phyloP scores from a whole-genome alignment of 768 basidiomycete species.

The Agrocybe pediades region DNA sequence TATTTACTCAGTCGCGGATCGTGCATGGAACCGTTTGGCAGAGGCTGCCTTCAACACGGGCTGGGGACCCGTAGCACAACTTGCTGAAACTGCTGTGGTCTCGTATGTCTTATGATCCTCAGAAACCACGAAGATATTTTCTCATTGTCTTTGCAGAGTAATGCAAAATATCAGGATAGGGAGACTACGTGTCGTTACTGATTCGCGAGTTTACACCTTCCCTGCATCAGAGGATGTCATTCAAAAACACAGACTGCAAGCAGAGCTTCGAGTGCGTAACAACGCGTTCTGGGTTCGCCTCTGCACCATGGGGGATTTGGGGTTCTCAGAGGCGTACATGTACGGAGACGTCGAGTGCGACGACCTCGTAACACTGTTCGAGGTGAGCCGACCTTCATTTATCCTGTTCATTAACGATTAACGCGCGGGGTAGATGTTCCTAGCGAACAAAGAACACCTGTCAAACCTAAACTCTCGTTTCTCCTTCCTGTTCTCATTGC shows the following conservation, averaged over 20 bases:
- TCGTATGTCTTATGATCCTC: slow-evolving; percentile 33
- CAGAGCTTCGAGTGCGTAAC: slow-evolving; percentile 48
- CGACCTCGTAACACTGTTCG: slow-evolving; percentile 64
- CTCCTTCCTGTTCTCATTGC: slow-evolving; percentile 54
- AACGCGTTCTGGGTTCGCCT: slow-evolving; percentile 63
- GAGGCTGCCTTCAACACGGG: slow-evolving; percentile 44
- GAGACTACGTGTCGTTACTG: slow-evolving; percentile 48
- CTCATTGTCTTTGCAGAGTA: slow-evolving; percentile 26
- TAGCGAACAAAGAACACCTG: slow-evolving; percentile 54
- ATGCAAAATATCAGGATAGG: slow-evolving; percentile 50
- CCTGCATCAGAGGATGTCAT: slow-evolving; percentile 26
- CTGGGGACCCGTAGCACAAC: slow-evolving; percentile 42
- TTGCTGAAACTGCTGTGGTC: slow-evolving; percentile 48
- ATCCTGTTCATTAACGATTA: neutral
- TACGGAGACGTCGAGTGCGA: slow-evolving; percentile 72
- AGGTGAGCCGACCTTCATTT: slow-evolving; percentile 37
- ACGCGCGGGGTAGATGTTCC: slow-evolving; percentile 54
- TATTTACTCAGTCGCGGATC: slow-evolving; percentile 40
- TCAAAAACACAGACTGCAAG: slow-evolving; percentile 30
- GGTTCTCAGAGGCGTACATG: slow-evolving; percentile 81
- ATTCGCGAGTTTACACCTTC: slow-evolving; percentile 45
- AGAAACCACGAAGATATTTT: neutral
- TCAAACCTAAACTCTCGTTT: slow-evolving; percentile 49
- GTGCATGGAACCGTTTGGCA: slow-evolving; percentile 39
- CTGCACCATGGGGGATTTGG: slow-evolving; percentile 64